Evolutionary conservation across 2,329 filamentous ascomycete genomes (phyloP), one percentile per base, ranked within the genome.

Genomic region (Claviceps sorghi): DNA sequence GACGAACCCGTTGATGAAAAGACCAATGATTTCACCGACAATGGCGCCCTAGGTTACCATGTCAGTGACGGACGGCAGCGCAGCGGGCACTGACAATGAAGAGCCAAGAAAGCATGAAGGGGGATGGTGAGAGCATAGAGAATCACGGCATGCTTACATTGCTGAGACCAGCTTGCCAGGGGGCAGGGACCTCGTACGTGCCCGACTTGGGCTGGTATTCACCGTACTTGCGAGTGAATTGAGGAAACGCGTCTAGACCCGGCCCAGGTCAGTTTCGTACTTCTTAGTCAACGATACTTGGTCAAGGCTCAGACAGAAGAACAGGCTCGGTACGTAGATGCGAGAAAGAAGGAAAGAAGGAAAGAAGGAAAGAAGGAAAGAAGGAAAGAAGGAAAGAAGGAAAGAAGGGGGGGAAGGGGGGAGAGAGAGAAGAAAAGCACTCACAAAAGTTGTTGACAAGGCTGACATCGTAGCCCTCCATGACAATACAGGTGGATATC

Each of bases 391-490:
- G 2, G 5, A 43, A 10, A 10, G 21, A 22, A 22, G 30, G 2
- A 29, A 32, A 2, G n/a, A 19, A 32, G 4, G 6, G 32, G 5
- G 5, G 21, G 10, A 13, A 30, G 3, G n/a, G 17, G 30, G 17
- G 4, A 15, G 0, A 22, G 10, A 22, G 2, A 32, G 15, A 36
- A 15, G 17, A 6, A 17, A n/a, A 38, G 8, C 30, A 59, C 57
- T 61, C 68, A 69, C 80, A 90, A 63, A 93, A 88, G 67, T 90
- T 90, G 71, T 84, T 88, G 60, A 93, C 80, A 51, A 94, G 72
- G 61, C 80, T 83, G 54, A 93, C 75, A 63, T 95, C 88, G 70
- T 90, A 94, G 36, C 87, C 88, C 67, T 95, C 88, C 89, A 95
- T 95, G 61, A 80, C 81, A 62, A 95, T 93, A 64, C 86, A 90